Percentiles rank a stretch among this genome's conserved stretches.
Conservation (phyloP, 371 early-diverging fungal genomes). For the Choanephora cucurbitarum region DNA sequence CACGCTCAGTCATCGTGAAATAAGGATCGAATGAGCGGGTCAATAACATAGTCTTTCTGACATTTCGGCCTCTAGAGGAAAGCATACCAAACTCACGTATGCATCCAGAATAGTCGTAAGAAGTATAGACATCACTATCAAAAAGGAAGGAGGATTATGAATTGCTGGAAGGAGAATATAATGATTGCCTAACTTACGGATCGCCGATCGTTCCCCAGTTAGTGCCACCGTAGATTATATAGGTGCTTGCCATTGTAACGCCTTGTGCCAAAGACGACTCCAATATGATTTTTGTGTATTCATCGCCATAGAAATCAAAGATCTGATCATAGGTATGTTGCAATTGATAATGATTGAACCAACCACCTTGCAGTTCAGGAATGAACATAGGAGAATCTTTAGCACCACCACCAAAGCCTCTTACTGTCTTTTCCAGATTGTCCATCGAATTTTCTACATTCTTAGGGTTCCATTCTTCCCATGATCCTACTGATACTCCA, state of each 20-base stretch:
- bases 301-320: conserved; percentile 70
- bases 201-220: conserved; percentile 84
- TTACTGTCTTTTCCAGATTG: conserved; percentile 67
- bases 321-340: conserved; percentile 71
- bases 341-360: conserved; percentile 77
- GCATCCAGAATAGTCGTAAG: conserved; percentile 79
- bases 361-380: conserved; percentile 83
- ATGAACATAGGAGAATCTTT: conserved; percentile 74
- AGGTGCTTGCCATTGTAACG: conserved; percentile 64
- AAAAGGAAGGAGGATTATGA: background rate
- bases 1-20: conserved; percentile 57
- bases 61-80: conserved; percentile 65
- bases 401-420: conserved; percentile 74
- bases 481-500: conserved; percentile 47
- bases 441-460: conserved; percentile 63
- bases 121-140: conserved; percentile 73
- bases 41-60: conserved; percentile 66
- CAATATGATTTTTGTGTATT: conserved; percentile 65
- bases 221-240: conserved; percentile 86
- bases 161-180: background rate
- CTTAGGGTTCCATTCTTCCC: conserved; percentile 68
- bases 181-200: conserved; percentile 50
- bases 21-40: conserved; percentile 66
- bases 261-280: conserved; percentile 75
- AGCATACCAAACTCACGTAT: conserved; percentile 79